These are phyloP conservation scores for Immersiporthe knoxdaviesiana DNA, from an alignment of 2,329 filamentous ascomycete genomes.

Conservation along the genomic window DNA sequence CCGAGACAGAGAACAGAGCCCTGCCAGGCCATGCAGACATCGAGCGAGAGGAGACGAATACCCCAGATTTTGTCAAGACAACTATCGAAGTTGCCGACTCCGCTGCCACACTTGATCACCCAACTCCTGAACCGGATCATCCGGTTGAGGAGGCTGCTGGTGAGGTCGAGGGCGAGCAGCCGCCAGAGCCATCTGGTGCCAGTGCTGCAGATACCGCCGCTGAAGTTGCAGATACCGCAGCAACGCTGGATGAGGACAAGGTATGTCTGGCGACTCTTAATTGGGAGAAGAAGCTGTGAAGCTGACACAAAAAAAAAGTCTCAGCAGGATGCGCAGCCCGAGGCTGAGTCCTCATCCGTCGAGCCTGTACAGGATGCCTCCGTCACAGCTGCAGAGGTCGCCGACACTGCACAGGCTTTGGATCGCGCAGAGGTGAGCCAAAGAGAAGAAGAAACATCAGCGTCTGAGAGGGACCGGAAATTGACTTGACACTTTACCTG, in stretches of 20 bases:
- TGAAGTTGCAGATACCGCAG: conserved; percentile 47
- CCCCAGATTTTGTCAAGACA: conserved; percentile 35
- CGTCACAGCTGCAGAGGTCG: conserved; percentile 49
- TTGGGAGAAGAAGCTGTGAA: no score
- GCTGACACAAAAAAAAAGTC: not conserved
- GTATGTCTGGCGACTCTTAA: not conserved
- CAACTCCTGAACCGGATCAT: conserved; percentile 39
- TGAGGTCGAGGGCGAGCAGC: conserved; percentile 38
- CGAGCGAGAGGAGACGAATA: conserved; percentile 34
- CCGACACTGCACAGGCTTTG: conserved; percentile 43
- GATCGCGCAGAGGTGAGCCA: conserved; percentile 18
- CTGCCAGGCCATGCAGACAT: conserved; percentile 25
- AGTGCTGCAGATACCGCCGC: conserved; percentile 11
- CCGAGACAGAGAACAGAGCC: conserved; percentile 27
- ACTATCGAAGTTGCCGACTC: conserved; percentile 43
- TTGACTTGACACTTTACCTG: not conserved
- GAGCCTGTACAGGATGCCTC: conserved; percentile 44
- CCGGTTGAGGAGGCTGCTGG: conserved; percentile 38
- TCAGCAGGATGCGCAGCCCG: not conserved
- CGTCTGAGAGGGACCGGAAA: not conserved
- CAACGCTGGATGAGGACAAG: conserved; percentile 39
- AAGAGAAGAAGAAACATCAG: no score
- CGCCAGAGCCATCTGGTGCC: conserved; percentile 45
- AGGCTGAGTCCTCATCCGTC: conserved; percentile 10
- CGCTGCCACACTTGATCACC: conserved; percentile 38